phyloP scores from a whole-genome alignment of 1,284 basidiomycete genomes.

The Ustilago curta region DNA sequence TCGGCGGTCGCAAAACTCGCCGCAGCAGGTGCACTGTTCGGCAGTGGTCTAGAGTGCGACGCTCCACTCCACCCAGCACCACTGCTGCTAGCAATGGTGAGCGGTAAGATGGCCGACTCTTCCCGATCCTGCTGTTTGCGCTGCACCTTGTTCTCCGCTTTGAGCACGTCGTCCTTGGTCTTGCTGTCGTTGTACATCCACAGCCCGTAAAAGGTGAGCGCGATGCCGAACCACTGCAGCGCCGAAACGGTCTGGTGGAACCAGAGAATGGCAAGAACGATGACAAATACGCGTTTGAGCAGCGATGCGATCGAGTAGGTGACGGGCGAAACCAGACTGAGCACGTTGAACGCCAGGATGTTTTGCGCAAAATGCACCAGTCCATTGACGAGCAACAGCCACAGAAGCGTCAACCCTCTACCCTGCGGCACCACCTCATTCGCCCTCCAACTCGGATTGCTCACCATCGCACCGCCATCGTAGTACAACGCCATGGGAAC shows the following conservation, averaged over 20 bases:
- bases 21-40: not conserved
- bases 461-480: slow-evolving; percentile 41
- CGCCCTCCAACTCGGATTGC: slow-evolving; percentile 19
- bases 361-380: slow-evolving; percentile 96
- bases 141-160: slow-evolving; percentile 24
- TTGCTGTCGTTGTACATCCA: slow-evolving; percentile 96
- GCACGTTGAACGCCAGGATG: slow-evolving; percentile 95
- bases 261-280: slow-evolving; percentile 97
- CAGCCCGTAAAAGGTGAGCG: slow-evolving; percentile 87
- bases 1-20: not conserved
- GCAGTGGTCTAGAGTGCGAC: not conserved
- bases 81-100: not conserved
- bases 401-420: slow-evolving; percentile 73
- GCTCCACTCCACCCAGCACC: not conserved
- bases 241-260: slow-evolving; percentile 88
- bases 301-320: slow-evolving; percentile 98
- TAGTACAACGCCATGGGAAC: slow-evolving; percentile 64
- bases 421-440: slow-evolving; percentile 7
- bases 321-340: slow-evolving; percentile 94
- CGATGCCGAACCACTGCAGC: slow-evolving; percentile 85
- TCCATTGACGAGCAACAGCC: slow-evolving; percentile 84
- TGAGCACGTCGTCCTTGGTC: slow-evolving; percentile 54
- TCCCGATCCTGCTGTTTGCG: slow-evolving; percentile 14
- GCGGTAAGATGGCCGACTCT: slow-evolving; percentile 8
- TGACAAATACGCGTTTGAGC: slow-evolving; percentile 97